Percentiles rank a stretch among this genome's conserved stretches.
These are phyloP conservation scores for Sisymbrium irio DNA, from an alignment of 345 rosid genomes.

Conservation along the genomic window DNA sequence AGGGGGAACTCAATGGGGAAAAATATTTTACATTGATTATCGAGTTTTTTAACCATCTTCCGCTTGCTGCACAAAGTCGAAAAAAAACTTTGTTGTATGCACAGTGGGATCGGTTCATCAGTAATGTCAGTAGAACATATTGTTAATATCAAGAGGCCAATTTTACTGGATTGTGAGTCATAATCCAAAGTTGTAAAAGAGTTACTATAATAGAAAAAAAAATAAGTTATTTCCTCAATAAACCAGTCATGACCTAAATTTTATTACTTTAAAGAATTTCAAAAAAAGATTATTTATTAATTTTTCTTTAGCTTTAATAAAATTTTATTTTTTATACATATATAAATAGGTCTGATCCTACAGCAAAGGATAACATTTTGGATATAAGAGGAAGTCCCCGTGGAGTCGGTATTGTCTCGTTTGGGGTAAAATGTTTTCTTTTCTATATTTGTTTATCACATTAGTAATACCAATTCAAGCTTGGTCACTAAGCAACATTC, in stretches of 20 bases:
- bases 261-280: no score
- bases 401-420: constrained; percentile 70
- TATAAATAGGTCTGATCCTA: constrained; percentile 82
- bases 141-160: constrained; percentile 72
- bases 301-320: no score
- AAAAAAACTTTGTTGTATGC: constrained; percentile 83
- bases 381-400: constrained; percentile 70
- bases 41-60: constrained; percentile 67
- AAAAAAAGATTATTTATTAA: no score
- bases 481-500: background rate
- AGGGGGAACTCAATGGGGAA: constrained; percentile 63
- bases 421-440: constrained; percentile 53
- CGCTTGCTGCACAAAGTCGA: no score
- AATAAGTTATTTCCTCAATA: no score
- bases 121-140: constrained; percentile 65
- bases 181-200: constrained; percentile 69
- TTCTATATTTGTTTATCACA: background rate
- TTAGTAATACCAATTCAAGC: background rate
- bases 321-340: background rate
- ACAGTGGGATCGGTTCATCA: constrained; percentile 84
- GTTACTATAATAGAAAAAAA: no score
- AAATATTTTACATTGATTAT: constrained; percentile 79
- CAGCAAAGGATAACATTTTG: constrained; percentile 63
- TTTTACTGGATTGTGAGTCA: constrained; percentile 52
- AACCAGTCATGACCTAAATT: no score